Conservation (phyloP, 1,284 basidiomycete genomes). For the Peniophora sp. region DNA sequence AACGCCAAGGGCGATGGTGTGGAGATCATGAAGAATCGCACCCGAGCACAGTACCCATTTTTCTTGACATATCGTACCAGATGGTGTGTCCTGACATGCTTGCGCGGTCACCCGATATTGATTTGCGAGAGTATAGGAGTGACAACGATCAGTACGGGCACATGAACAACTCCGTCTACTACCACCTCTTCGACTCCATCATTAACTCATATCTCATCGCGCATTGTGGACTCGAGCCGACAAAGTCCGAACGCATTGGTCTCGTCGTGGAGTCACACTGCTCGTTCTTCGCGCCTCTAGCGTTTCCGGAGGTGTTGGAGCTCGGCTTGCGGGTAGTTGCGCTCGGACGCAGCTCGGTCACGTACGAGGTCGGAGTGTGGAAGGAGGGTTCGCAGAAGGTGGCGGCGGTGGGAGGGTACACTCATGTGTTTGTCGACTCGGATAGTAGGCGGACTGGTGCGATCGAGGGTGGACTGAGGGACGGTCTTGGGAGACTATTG, state of each 20-base stretch:
- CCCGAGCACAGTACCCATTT: slow-evolving; percentile 46
- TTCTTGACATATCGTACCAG: slow-evolving; percentile 58
- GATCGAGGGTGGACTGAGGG: slow-evolving; percentile 32
- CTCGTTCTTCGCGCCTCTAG: slow-evolving; percentile 61
- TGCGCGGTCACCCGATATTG: background rate
- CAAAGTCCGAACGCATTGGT: slow-evolving; percentile 46
- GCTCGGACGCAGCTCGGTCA: slow-evolving; percentile 63
- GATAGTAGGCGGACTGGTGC: slow-evolving; percentile 41
- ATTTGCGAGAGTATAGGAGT: slow-evolving; percentile 36
- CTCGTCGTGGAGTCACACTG: slow-evolving; percentile 68
- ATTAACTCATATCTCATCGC: slow-evolving; percentile 66
- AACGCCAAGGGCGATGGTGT: no score
- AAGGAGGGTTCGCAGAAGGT: slow-evolving; percentile 35
- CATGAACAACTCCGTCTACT: slow-evolving; percentile 73
- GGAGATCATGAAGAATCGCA: slow-evolving; percentile 22
- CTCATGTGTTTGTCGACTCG: slow-evolving; percentile 72
- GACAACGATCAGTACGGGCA: slow-evolving; percentile 80
- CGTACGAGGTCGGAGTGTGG: slow-evolving; percentile 71
- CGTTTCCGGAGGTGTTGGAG: slow-evolving; percentile 60
- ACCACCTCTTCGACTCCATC: slow-evolving; percentile 70
- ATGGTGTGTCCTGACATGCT: slow-evolving; percentile 32
- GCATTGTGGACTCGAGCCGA: slow-evolving; percentile 46
- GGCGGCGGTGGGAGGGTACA: slow-evolving; percentile 68
- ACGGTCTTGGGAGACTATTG: slow-evolving; percentile 33
- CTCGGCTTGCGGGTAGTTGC: slow-evolving; percentile 58